A percentile compares a stretch with the other conserved stretches of the same genome.
phyloP scores from a whole-genome alignment of 2,329 filamentous ascomycete genomes.

The Botryotinia convoluta region DNA sequence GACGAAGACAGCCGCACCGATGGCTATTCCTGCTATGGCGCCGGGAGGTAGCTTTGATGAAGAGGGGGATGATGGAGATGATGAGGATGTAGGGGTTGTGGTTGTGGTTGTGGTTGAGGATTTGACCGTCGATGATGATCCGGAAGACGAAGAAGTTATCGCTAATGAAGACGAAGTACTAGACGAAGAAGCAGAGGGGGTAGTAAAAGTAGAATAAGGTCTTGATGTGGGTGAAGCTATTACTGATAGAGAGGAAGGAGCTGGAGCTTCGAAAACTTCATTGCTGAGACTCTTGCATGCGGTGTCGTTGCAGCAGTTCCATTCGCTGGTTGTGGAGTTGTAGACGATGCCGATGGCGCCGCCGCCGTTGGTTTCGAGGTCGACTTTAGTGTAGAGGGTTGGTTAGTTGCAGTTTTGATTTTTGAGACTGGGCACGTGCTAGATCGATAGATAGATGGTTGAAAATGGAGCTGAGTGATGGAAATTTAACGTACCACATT shows the following conservation, averaged over 20 bases:
- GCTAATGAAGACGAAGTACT: neutral
- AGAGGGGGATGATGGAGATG: neutral
- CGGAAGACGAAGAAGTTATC: neutral
- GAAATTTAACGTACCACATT: neutral
- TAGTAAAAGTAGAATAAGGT: neutral
- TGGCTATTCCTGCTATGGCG: neutral
- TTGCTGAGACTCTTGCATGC: conserved; percentile 2
- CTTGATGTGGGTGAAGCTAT: conserved; percentile 4
- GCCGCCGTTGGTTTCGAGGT: neutral
- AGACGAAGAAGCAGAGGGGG: neutral
- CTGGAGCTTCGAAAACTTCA: neutral
- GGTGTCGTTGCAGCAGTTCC: neutral
- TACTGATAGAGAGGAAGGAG: neutral
- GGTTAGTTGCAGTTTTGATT: neutral
- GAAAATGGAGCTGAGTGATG: neutral
- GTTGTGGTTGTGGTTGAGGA: neutral
- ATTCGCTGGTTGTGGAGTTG: neutral
- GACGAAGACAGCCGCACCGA: neutral
- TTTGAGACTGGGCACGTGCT: neutral
- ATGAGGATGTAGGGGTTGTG: neutral
- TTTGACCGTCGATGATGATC: neutral
- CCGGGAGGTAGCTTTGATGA: neutral
- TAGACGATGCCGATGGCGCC: neutral
- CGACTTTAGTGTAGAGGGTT: neutral
- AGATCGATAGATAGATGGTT: too few species aligned